These are phyloP conservation scores for Pharus latifolius DNA, from an alignment of 176 grass and related monocot genomes.

Conservation along the genomic window DNA sequence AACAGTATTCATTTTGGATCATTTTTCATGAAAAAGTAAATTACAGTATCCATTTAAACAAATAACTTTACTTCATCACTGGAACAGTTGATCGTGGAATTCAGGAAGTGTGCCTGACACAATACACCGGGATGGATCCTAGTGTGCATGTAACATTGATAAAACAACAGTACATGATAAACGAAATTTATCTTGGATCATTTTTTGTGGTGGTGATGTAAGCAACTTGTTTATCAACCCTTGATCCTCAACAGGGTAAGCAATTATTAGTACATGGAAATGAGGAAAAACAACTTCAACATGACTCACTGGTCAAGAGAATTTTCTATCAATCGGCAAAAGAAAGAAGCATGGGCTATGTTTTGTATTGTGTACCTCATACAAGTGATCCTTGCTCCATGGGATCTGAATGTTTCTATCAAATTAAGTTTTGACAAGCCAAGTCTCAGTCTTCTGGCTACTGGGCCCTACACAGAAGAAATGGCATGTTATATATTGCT, in stretches of 20 bases:
- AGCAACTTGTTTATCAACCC: neutral
- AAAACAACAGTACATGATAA: neutral
- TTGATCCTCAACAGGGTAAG: neutral
- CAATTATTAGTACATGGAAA: slow-evolving; percentile 2
- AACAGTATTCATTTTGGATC: too few relatives aligned
- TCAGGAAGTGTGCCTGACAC: neutral
- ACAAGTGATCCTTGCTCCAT: slow-evolving; percentile 77
- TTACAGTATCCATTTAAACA: neutral
- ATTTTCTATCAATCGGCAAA: neutral
- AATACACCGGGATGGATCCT: neutral
- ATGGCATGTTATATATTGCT: neutral
- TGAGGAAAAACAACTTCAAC: neutral
- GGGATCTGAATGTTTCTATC: slow-evolving; percentile 33
- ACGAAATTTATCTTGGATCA: neutral
- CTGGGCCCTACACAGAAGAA: slow-evolving; percentile 55
- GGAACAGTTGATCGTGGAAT: neutral
- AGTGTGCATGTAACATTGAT: neutral
- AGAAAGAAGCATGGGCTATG: neutral
- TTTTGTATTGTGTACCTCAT: slow-evolving; percentile 41
- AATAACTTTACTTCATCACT: too few relatives aligned
- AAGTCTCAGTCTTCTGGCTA: slow-evolving; percentile 24
- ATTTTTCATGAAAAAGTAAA: too few relatives aligned
- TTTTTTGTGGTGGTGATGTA: neutral
- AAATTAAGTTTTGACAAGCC: slow-evolving; percentile 4
- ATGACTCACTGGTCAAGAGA: neutral